Conservation (phyloP, 2,329 filamentous ascomycete species). For the Torrubiellomyces zombiae region DNA sequence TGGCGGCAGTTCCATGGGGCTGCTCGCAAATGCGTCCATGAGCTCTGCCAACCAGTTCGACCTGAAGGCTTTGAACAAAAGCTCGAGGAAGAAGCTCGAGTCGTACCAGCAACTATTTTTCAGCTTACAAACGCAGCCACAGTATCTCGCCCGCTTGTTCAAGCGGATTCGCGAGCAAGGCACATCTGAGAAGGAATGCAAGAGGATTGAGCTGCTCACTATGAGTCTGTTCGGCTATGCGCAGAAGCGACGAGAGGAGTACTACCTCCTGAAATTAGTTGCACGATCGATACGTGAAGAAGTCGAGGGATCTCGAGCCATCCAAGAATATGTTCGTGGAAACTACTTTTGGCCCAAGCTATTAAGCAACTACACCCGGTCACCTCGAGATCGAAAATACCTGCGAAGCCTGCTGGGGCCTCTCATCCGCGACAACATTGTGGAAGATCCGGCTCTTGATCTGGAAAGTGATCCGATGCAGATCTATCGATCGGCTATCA, state of each 20-base stretch:
- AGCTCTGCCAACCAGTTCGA: conserved; percentile 85
- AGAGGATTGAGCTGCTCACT: conserved; percentile 79
- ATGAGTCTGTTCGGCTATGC: conserved; percentile 97
- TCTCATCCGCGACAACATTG: conserved; percentile 77
- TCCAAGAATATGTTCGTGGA: conserved; percentile 77
- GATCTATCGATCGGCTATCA: conserved; percentile 89
- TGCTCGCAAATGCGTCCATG: conserved; percentile 79
- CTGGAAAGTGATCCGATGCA: conserved; percentile 95
- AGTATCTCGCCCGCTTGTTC: conserved; percentile 84
- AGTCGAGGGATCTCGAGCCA: conserved; percentile 50
- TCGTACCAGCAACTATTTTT: conserved; percentile 98
- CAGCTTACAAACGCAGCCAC: conserved; percentile 86
- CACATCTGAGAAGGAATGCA: conserved; percentile 79
- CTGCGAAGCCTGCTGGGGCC: conserved; percentile 73
- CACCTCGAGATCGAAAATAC: conserved; percentile 83
- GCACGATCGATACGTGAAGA: conserved; percentile 72
- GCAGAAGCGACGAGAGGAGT: conserved; percentile 91
- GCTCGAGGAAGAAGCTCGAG: conserved; percentile 85
- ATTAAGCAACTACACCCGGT: conserved; percentile 73
- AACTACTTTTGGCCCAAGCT: conserved; percentile 91
- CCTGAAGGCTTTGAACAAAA: conserved; percentile 93
- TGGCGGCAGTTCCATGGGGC: conserved; percentile 69
- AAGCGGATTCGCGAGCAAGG: conserved; percentile 67
- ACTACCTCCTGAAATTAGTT: conserved; percentile 84
- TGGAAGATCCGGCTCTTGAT: conserved; percentile 80